phyloP scores from a whole-genome alignment of 805 yeast genomes.

The Saccharomycopsis guyanensis region DNA sequence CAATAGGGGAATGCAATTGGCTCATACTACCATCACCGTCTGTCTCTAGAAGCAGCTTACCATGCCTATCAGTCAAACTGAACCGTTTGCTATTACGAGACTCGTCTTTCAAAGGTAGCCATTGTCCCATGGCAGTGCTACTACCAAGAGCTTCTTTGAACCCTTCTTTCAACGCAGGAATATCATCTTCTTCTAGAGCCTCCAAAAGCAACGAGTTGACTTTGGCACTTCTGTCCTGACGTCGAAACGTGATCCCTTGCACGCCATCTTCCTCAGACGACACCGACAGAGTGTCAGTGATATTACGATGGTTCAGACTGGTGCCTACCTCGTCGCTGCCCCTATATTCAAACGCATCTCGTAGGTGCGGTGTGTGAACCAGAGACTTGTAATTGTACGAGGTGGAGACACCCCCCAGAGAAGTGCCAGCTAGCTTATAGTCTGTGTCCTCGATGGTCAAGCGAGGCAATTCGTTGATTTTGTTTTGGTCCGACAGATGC shows the following conservation, averaged over 20 bases:
- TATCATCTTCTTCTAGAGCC: conserved; percentile 4
- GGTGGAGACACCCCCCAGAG: neutral
- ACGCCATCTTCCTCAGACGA: neutral
- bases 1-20: no score
- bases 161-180: conserved; percentile 3
- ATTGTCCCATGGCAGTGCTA: neutral
- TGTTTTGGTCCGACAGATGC: neutral
- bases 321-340: neutral
- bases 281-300: neutral
- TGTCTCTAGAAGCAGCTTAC: conserved; percentile 1
- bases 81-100: neutral
- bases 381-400: neutral
- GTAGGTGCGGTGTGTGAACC: neutral
- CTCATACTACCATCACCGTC: no score
- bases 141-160: conserved; percentile 1
- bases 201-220: neutral
- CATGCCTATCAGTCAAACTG: neutral
- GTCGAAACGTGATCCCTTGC: neutral
- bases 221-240: neutral
- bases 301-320: neutral
- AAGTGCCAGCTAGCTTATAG: neutral
- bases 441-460: neutral
- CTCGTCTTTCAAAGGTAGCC: conserved; percentile 1
- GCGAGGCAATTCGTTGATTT: neutral
- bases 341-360: neutral